Conservation (phyloP, 495 filamentous ascomycete genomes). For the Rhypophila decipiens region DNA sequence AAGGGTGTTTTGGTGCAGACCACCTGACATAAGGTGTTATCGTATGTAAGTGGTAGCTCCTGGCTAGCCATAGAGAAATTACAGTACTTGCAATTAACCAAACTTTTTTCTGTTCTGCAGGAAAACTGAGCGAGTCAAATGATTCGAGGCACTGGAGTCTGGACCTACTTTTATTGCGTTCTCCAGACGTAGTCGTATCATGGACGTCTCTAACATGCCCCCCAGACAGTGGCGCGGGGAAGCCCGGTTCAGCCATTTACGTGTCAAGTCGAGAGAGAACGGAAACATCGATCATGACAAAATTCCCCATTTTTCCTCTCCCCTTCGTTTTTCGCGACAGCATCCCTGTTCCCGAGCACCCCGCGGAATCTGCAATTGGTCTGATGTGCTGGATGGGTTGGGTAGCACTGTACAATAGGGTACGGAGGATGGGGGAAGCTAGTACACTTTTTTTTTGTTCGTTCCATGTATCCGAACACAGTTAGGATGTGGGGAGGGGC, state of each 20-base stretch:
- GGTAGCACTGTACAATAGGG: too few species aligned
- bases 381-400: too few species aligned
- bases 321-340: background rate
- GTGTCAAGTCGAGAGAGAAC: too few species aligned
- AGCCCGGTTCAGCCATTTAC: background rate
- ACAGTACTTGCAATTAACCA: background rate
- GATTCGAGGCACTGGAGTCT: conserved; percentile 19
- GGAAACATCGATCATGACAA: conserved; percentile 7
- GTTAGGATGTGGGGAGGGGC: too few species aligned
- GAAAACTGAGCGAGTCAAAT: conserved; percentile 10
- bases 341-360: background rate
- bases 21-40: too few species aligned
- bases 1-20: too few species aligned
- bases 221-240: conserved; percentile 16
- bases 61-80: background rate
- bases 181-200: conserved; percentile 18
- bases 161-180: conserved; percentile 14
- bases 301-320: too few species aligned
- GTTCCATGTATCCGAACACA: too few species aligned
- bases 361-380: background rate
- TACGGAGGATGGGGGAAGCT: too few species aligned
- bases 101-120: too few species aligned
- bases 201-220: conserved; percentile 14
- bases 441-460: too few species aligned
- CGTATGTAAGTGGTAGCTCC: background rate